Evolutionary conservation across 805 yeast genomes (phyloP).

Genomic region (Saturnispora halmiae): DNA sequence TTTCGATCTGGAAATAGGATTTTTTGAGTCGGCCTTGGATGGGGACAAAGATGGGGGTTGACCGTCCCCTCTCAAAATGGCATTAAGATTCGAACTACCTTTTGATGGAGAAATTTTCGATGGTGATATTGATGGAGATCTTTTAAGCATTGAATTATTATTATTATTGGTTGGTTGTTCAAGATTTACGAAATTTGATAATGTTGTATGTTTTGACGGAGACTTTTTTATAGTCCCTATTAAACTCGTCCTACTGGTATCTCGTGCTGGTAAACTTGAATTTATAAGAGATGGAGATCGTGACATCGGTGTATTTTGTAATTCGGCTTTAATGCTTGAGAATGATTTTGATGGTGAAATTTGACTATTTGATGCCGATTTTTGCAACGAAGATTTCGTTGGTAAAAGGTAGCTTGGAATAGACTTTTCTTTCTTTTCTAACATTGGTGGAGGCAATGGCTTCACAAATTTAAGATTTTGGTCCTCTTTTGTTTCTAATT

Average conservation of each 20-base stretch:
- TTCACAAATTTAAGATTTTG: background rate
- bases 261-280: background rate
- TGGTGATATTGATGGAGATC: conserved; percentile 12
- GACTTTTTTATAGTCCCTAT: background rate
- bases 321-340: background rate
- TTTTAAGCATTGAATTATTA: conserved; percentile 1
- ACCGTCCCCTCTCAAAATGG: conserved; percentile 4
- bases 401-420: conserved; percentile 20
- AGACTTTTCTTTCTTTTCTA: conserved; percentile 8
- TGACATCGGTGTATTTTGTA: background rate
- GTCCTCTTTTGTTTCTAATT: background rate
- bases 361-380: conserved; percentile 8
- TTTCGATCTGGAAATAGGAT: conserved; percentile 6
- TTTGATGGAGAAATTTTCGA: conserved; percentile 17
- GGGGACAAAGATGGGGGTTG: conserved; percentile 6
- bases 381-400: conserved; percentile 17
- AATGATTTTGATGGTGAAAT: conserved; percentile 11
- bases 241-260: background rate
- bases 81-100: conserved; percentile 17
- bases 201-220: conserved; percentile 1
- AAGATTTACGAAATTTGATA: background rate
- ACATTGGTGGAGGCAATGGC: conserved; percentile 8
- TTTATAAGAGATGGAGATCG: background rate
- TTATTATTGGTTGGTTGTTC: background rate
- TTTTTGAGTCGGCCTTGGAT: background rate